Percentiles rank a stretch among this genome's conserved stretches.
Conservation (phyloP, 768 basidiomycete species). For the Xerocomus spinulosus region DNA sequence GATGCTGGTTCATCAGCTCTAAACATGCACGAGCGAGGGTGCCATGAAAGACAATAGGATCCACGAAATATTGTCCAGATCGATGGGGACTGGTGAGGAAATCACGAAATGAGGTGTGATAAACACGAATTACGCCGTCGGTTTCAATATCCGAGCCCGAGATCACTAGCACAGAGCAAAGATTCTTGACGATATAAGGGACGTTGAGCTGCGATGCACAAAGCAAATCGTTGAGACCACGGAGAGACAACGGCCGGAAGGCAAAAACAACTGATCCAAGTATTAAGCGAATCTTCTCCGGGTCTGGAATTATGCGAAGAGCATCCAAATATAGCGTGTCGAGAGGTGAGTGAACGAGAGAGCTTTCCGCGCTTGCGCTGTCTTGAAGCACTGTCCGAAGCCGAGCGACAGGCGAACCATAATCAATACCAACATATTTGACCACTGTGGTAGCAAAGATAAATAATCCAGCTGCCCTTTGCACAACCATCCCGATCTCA, state of each 20-base stretch:
- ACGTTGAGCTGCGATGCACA: slow-evolving; percentile 5
- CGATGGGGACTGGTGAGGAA: slow-evolving; percentile 14
- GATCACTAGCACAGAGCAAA: slow-evolving; percentile 14
- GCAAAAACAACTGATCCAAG: slow-evolving; percentile 14
- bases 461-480: slow-evolving; percentile 24
- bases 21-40: slow-evolving; percentile 13
- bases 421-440: slow-evolving; percentile 16
- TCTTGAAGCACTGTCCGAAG: slow-evolving; percentile 11
- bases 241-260: slow-evolving; percentile 11
- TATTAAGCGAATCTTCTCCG: slow-evolving; percentile 6
- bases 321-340: slow-evolving; percentile 15
- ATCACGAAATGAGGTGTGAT: slow-evolving; percentile 22
- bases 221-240: slow-evolving; percentile 12
- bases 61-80: slow-evolving; percentile 14
- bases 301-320: slow-evolving; percentile 8
- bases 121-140: slow-evolving; percentile 13
- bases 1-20: slow-evolving; percentile 13
- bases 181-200: slow-evolving; percentile 7
- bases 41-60: slow-evolving; percentile 9
- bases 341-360: slow-evolving; percentile 9
- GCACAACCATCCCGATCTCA: slow-evolving; percentile 17
- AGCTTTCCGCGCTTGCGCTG: not conserved
- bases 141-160: slow-evolving; percentile 3
- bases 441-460: slow-evolving; percentile 28
- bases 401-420: slow-evolving; percentile 7